phyloP scores from a whole-genome alignment of 2,329 filamentous ascomycete species.

The Lizonia empirigonia region DNA sequence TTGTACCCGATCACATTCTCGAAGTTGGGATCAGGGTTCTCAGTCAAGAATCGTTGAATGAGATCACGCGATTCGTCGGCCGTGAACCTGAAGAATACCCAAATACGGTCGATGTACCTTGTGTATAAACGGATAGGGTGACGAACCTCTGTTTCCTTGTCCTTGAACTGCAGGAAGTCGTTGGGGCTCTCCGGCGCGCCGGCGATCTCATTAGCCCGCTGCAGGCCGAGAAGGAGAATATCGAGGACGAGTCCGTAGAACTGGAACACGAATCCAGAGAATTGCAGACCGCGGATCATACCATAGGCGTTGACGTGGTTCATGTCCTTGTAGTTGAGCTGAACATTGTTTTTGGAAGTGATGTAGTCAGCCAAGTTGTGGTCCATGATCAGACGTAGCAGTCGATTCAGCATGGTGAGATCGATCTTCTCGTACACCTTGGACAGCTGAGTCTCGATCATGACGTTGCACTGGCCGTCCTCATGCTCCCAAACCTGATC shows the following conservation, averaged over 20 bases:
- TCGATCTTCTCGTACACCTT: conserved; percentile 99
- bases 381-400: conserved; percentile 96
- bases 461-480: conserved; percentile 95
- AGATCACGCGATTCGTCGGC: conserved; percentile 94
- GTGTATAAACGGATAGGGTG: conserved; percentile 98
- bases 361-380: conserved; percentile 99
- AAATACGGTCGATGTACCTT: conserved; percentile 96
- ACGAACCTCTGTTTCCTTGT: conserved; percentile 86
- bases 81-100: conserved; percentile 94
- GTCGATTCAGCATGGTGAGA: conserved; percentile 88
- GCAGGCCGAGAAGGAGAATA: conserved; percentile 85
- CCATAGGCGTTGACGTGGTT: conserved; percentile 99
- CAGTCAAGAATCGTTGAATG: conserved; percentile 96
- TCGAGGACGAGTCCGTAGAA: conserved; percentile 97
- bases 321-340: conserved; percentile 99
- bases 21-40: conserved; percentile 98
- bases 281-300: conserved; percentile 96
- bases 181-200: conserved; percentile 93
- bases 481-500: conserved; percentile 93
- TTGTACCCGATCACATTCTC: conserved; percentile 99
- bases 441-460: conserved; percentile 98
- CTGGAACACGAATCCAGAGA: conserved; percentile 98
- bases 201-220: conserved; percentile 97
- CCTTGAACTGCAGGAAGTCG: conserved; percentile 96
- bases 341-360: conserved; percentile 98